Percentiles rank a stretch among this genome's conserved stretches.
phyloP scores from a whole-genome alignment of 768 basidiomycete genomes.

The Tephrocybe sp. region DNA sequence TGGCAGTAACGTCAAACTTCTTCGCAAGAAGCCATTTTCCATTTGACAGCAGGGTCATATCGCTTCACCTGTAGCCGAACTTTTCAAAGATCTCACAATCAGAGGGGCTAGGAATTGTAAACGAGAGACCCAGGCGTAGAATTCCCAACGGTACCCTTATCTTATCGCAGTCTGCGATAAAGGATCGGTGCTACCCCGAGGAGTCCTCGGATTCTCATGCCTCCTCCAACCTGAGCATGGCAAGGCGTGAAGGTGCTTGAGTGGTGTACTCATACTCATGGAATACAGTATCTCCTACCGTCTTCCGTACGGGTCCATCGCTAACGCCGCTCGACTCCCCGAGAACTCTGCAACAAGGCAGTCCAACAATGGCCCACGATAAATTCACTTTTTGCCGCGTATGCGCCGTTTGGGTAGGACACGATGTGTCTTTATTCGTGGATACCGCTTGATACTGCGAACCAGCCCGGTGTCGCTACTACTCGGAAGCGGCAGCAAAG shows the following conservation, averaged over 20 bases:
- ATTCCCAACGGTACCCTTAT: constrained; percentile 20
- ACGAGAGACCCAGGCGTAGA: constrained; percentile 10
- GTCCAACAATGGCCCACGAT: constrained; percentile 7
- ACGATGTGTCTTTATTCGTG: constrained; percentile 18
- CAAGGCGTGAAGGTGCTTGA: constrained; percentile 1
- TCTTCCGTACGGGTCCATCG: constrained; percentile 14
- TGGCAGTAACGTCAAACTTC: constrained; percentile 6
- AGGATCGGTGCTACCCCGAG: constrained; percentile 14
- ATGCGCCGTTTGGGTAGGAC: constrained; percentile 9
- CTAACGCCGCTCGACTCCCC: constrained; percentile 4
- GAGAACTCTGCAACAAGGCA: constrained; percentile 1
- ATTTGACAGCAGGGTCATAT: constrained; percentile 13
- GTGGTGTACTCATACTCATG: constrained; percentile 13
- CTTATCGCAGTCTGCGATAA: constrained; percentile 23
- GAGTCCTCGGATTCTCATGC: constrained; percentile 6
- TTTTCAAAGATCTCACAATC: constrained; percentile 11
- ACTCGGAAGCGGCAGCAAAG: constrained; percentile 1
- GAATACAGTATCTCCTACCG: constrained; percentile 13
- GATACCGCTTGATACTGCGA: constrained; percentile 17
- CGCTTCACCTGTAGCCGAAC: constrained; percentile 10
- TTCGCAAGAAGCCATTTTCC: constrained; percentile 16
- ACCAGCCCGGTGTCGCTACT: constrained; percentile 6
- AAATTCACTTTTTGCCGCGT: constrained; percentile 6
- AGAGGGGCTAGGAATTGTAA: constrained; percentile 10
- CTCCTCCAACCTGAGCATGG: constrained; percentile 10